Conservation (phyloP, 192 early-diverging fungal species). For the Coemansia sp. region DNA sequence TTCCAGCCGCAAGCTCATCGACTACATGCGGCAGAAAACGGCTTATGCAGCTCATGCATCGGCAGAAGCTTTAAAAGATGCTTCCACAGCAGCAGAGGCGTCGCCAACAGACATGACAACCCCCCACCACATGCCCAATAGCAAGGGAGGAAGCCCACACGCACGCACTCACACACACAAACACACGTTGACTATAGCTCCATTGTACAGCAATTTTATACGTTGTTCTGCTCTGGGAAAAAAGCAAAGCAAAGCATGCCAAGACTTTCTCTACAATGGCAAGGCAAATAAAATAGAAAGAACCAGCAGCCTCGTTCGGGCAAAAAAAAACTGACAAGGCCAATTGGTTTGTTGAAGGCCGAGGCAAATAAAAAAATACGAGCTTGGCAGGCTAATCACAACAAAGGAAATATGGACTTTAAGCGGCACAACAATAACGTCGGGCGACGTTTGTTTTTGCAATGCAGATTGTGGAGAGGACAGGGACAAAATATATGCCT, state of each 20-base stretch:
- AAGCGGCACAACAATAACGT: slow-evolving; percentile 4
- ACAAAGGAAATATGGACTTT: neutral
- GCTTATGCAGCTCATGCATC: slow-evolving; percentile 5
- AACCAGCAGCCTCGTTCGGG: neutral
- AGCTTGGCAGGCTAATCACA: neutral
- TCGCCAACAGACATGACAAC: neutral
- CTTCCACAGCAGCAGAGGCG: neutral
- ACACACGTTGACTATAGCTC: neutral
- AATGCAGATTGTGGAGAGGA: neutral
- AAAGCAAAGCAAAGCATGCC: neutral
- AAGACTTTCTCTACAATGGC: slow-evolving; percentile 6
- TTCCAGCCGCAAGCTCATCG: neutral
- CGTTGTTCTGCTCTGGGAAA: neutral
- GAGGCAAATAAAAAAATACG: neutral
- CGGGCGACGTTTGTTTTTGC: neutral
- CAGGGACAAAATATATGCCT: neutral
- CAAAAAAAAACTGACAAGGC: neutral
- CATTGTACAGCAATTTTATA: neutral
- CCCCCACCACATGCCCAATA: neutral
- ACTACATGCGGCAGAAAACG: slow-evolving; percentile 6
- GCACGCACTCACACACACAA: neutral
- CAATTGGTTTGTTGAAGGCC: neutral
- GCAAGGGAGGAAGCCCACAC: neutral
- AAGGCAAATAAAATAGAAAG: neutral
- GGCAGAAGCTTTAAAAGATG: slow-evolving; percentile 7